Percentiles rank a stretch among this genome's conserved stretches.
Conservation (phyloP, 2,329 filamentous ascomycete species). For the Fusarium falciforme region DNA sequence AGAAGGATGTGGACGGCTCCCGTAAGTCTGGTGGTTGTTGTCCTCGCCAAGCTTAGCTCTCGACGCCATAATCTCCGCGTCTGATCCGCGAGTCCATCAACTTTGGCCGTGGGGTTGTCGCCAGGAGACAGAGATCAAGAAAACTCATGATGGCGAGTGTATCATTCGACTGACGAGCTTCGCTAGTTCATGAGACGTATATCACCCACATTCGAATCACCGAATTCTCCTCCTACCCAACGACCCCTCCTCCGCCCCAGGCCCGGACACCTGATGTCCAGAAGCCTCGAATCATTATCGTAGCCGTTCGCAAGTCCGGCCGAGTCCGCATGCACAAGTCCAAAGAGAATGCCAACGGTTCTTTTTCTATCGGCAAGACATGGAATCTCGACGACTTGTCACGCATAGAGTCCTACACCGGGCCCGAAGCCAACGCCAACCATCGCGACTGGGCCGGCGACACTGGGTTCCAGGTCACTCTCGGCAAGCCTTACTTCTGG, state of each 20-base stretch:
- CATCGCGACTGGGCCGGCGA: conserved; percentile 82
- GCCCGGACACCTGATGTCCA: conserved; percentile 77
- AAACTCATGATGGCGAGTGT: neutral
- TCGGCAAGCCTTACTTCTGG: conserved; percentile 98
- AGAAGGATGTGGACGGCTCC: conserved; percentile 87
- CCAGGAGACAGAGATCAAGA: neutral
- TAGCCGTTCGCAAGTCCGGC: conserved; percentile 92
- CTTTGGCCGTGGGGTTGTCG: neutral
- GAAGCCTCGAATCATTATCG: conserved; percentile 91
- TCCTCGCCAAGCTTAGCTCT: conserved; percentile 3
- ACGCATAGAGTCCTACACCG: conserved; percentile 83
- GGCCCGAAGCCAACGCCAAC: conserved; percentile 66
- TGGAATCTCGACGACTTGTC: conserved; percentile 95
- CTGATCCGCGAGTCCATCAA: neutral
- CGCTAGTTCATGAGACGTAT: conserved; percentile 78
- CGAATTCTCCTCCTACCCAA: conserved; percentile 87
- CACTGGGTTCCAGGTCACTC: conserved; percentile 86
- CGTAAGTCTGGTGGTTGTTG: conserved; percentile 66
- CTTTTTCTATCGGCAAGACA: conserved; percentile 97
- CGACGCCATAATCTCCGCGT: neutral
- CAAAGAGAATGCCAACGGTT: conserved; percentile 91
- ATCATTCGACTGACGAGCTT: conserved; percentile 11
- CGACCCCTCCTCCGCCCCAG: conserved; percentile 84
- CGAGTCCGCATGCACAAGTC: conserved; percentile 96
- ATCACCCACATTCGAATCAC: conserved; percentile 95